Base-by-base conservation (phyloP, 495 filamentous ascomycete species). In the Podospora pseudoanserina region DNA sequence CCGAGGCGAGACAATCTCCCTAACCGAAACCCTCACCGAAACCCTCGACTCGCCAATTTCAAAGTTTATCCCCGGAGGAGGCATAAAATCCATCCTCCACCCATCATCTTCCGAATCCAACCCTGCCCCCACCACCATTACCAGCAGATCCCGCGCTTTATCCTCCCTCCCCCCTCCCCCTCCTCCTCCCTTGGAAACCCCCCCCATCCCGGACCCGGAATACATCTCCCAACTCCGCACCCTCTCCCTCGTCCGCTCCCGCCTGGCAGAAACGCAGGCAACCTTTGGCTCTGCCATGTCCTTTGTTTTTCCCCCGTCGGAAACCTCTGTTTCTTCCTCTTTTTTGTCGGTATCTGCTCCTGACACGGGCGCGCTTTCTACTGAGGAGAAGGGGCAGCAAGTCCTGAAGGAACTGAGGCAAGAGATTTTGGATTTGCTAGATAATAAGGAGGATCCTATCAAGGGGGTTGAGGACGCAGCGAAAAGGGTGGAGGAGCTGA, bases 231-330 rank as follows among this genome's bases (percentile, higher is more conserved):
- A 91, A 61, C 85, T 99, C 57, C 90, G 91, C 71, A 97, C 91
- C 23, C 83, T 98, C 15, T 90, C 89, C 23, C 84, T 87, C n/a
- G 92, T 97, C 19, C 89, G 93, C 65, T 79, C 86, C 1, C 88
- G 92, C 18, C 83, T 99, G 13, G 92, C 97, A 72, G 85, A 89
- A 1, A 92, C 97, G 6, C 91, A 97, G 60, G 88, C 90, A 75
- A 90, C 88, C 26, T 99, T 98, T 74, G 93, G 93, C 64, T 89
- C 93, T 68, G 96, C 96, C 11, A 94, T 98, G 89, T 88, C 93
- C 71, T 97, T 95, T 86, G 89, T 91, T 15, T 85, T 98, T 55
- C 91, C 94, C 1, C 94, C 92, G 1, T 92, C 91, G 1, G 89
- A 91, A 68, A 81, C 88, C 6, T 90, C 87, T 18, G 84, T 91